Evolutionary conservation across 2,329 filamentous ascomycete species (phyloP), one percentile per base, ranked within the genome.

Genomic region (Penicillium sclerotigenum): DNA sequence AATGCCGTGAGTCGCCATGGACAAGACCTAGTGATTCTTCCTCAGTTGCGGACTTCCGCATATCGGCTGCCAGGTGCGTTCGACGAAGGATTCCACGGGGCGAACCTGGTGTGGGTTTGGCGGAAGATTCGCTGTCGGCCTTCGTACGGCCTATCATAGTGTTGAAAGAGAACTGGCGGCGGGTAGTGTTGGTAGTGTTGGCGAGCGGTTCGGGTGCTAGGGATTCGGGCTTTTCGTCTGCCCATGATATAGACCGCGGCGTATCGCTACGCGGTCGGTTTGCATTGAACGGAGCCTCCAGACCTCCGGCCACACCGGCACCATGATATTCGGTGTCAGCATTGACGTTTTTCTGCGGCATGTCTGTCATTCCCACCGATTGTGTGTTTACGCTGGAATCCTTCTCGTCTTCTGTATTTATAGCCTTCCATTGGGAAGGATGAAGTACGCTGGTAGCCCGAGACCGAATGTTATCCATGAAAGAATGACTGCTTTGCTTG

Each of bases 91-190:
- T 62, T 69, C 72, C 59, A 70, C 65, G 72, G 68, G 71, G 69
- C 62, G 68, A 70, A 29, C 60, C 68, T 13, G 55, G 54, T 37
- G 48, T 43, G 26, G 59, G 52, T 50, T 54, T 65, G 33, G 60
- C 41, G 10, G 65, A 64, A 34, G 65, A 52, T 29, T 69, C 58
- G 40, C 60, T 59, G 40, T 58, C 56, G 26, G 67, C 52, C 57
- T 68, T 70, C 37, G 65, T 62, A 65, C 86, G 82, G 58, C 79
- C 78, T 73, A 97, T 94, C 50, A 96, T 85, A 62, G 89, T 91
- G 62, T 92, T 88, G 79, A 97, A 97, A 18, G 90, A 95, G 75
- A 97, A 99, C 69, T 96, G 90, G 58, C 93, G 83, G 62, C 79
- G 83, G 11, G 88, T 84, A 29, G 78, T 77, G 52, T 82, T 83